These are phyloP conservation scores for Cyclotella distinguenda DNA, from an alignment of 108 stramenopile species.

Conservation along the genomic window DNA sequence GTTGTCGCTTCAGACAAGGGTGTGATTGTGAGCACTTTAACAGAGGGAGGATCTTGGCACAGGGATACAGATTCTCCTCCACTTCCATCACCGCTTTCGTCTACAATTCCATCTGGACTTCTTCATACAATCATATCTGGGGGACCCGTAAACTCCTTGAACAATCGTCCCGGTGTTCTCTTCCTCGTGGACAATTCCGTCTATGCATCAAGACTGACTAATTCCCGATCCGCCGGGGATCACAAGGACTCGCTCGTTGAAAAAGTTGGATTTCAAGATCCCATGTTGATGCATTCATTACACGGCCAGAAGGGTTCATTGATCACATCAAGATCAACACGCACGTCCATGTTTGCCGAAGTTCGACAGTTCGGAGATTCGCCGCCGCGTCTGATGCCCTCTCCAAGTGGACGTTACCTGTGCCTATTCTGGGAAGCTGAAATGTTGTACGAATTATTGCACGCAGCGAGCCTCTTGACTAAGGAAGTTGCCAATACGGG, in stretches of 20 bases:
- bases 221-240: slow-evolving; percentile 17
- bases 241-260: slow-evolving; percentile 17
- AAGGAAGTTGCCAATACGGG: slow-evolving; percentile 21
- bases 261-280: slow-evolving; percentile 34
- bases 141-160: slow-evolving; percentile 34
- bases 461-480: slow-evolving; percentile 51
- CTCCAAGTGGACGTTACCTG: slow-evolving; percentile 71
- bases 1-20: slow-evolving; percentile 39
- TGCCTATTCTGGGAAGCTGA: slow-evolving; percentile 72
- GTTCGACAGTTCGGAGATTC: slow-evolving; percentile 37
- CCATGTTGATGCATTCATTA: slow-evolving; percentile 28
- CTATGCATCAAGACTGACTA: slow-evolving; percentile 27
- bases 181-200: slow-evolving; percentile 34
- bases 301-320: slow-evolving; percentile 10
- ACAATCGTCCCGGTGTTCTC: slow-evolving; percentile 39
- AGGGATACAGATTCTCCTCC: neutral
- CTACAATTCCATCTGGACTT: neutral
- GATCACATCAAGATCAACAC: slow-evolving; percentile 15
- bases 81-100: neutral
- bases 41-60: slow-evolving; percentile 20
- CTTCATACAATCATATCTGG: slow-evolving; percentile 17
- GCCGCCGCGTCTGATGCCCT: slow-evolving; percentile 57
- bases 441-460: slow-evolving; percentile 74
- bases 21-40: slow-evolving; percentile 21
- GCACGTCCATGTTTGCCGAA: slow-evolving; percentile 29